A percentile compares a stretch with the other conserved stretches of the same genome.
These are phyloP conservation scores for Neopestalotiopsis sp. DNA, from an alignment of 2,329 filamentous ascomycete species.

Conservation along the genomic window DNA sequence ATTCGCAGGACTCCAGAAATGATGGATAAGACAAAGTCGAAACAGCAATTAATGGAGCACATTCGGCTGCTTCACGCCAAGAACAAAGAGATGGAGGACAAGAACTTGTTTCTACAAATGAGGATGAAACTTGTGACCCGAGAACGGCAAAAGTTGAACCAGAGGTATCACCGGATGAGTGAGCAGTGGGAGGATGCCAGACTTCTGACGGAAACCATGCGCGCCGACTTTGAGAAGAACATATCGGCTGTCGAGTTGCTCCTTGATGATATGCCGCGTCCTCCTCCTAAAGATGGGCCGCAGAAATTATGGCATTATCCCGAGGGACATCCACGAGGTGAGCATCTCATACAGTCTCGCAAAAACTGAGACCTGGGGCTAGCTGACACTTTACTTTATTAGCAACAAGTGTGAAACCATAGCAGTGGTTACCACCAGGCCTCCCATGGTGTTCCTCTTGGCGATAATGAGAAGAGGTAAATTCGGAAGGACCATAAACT, in stretches of 20 bases:
- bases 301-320: background rate
- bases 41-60: slow-evolving; percentile 8
- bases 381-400: background rate
- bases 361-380: background rate
- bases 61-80: background rate
- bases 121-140: background rate
- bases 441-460: background rate
- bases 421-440: background rate
- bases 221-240: background rate
- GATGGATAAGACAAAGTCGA: background rate
- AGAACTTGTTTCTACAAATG: slow-evolving; percentile 3
- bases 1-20: background rate
- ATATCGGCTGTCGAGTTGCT: background rate
- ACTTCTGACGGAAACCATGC: background rate
- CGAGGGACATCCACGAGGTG: background rate
- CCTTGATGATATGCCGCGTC: background rate
- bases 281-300: background rate
- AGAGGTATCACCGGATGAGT: background rate
- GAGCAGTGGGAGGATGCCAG: slow-evolving; percentile 11
- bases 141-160: background rate
- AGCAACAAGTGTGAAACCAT: background rate
- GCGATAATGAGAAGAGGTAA: background rate
- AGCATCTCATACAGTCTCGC: background rate
- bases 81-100: background rate
- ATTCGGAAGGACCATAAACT: background rate